Evolutionary conservation across 2,329 filamentous ascomycete genomes (phyloP), one percentile per base, ranked within the genome.

Genomic region (Chaetomiaceae sp.): DNA sequence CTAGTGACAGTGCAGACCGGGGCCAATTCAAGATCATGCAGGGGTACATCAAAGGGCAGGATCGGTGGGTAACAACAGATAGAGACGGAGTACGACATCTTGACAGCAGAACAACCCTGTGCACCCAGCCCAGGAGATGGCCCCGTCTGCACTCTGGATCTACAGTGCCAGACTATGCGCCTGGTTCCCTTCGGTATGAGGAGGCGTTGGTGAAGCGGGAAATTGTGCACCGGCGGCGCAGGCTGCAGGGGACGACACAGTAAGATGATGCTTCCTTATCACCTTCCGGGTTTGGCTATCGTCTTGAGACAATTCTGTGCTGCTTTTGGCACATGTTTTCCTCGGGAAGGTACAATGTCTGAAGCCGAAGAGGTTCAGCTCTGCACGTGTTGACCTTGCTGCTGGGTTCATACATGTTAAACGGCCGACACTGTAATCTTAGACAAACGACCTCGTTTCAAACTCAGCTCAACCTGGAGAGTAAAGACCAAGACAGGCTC

Each of bases 21-120:
- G 12, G 14, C 29, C 3, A 47, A 33, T 40, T 38, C 38, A 42
- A 33, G 17, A 30, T 45, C 36, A 38, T 46, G 42, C 47, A 43
- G 27, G 30, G 30, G 39, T 12, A 15, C 29, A 46, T 43, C 40
- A 32, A 44, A 48, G 35, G 4, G 34, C 39, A 29, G 44, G 30
- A 42, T 50, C 18, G 36, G 39, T 14, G 38, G n/a, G 47, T 45
- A 24, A 48, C 41, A 49, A 29, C 42, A 48, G 48, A 45, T 51
- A 50, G 38, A 42, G 44, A 43, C 49, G 38, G 48, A 38, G 26
- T n/a, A 56, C 56, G 26, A 37, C 56, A 56, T 56, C 44, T 57
- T 57, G 54, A 53, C 56, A 57, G 52, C 50, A 37, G 42, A 29
- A 9, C 48, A 48, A 32, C 15, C 12, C 14, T 4, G 29, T 32